Percentiles rank a stretch among this genome's conserved stretches.
These are phyloP conservation scores for Gliomastix tumulicola DNA, from an alignment of 2,329 filamentous ascomycete genomes.

Conservation along the genomic window DNA sequence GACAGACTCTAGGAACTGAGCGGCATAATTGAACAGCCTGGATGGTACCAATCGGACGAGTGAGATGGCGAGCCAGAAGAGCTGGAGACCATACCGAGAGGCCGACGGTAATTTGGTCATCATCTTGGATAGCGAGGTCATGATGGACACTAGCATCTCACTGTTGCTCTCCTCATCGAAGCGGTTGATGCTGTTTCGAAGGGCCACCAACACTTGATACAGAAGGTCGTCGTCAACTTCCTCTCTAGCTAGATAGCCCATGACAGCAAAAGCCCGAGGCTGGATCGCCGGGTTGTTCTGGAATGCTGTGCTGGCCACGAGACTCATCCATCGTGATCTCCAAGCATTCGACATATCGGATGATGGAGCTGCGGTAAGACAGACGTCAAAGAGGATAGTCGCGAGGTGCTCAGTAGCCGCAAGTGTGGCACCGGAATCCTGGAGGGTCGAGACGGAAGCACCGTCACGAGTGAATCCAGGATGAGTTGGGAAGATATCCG, in stretches of 20 bases:
- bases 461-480: constrained; percentile 40
- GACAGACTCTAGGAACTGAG: constrained; percentile 57
- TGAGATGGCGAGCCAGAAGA: constrained; percentile 65
- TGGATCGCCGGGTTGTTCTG: constrained; percentile 68
- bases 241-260: constrained; percentile 65
- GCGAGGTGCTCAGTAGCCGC: constrained; percentile 55
- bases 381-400: constrained; percentile 56
- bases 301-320: constrained; percentile 66
- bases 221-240: constrained; percentile 66
- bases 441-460: constrained; percentile 44
- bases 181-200: constrained; percentile 57
- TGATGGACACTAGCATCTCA: constrained; percentile 63
- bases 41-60: constrained; percentile 57
- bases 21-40: constrained; percentile 58
- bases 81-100: constrained; percentile 60
- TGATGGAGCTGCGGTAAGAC: constrained; percentile 55
- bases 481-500: constrained; percentile 49
- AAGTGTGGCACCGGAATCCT: constrained; percentile 45
- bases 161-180: constrained; percentile 58
- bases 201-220: constrained; percentile 63
- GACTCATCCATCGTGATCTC: constrained; percentile 67
- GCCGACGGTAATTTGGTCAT: constrained; percentile 60
- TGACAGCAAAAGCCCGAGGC: constrained; percentile 61
- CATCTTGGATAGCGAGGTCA: constrained; percentile 63
- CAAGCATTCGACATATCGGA: constrained; percentile 60